phyloP scores from a whole-genome alignment of 768 basidiomycete genomes.

The Podaxis sp. region DNA sequence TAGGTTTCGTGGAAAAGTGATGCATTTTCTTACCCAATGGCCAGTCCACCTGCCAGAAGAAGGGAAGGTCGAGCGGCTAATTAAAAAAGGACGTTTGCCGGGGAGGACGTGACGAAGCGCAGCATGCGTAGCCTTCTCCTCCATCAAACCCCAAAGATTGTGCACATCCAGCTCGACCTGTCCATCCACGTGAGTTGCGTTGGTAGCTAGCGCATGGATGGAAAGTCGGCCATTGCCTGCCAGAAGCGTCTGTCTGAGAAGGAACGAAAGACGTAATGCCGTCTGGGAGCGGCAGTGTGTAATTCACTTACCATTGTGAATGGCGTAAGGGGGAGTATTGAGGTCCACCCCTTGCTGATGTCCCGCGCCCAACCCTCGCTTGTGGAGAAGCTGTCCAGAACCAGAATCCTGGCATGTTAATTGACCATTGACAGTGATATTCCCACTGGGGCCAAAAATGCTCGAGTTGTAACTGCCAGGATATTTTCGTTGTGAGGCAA shows the following conservation, averaged over 20 bases:
- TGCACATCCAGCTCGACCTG: constrained; percentile 63
- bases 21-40: constrained; percentile 50
- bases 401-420: constrained; percentile 38
- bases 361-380: constrained; percentile 48
- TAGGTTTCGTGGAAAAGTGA: constrained; percentile 12
- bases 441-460: constrained; percentile 64
- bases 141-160: constrained; percentile 70
- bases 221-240: constrained; percentile 51
- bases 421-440: constrained; percentile 66
- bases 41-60: constrained; percentile 68
- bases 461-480: constrained; percentile 53
- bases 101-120: constrained; percentile 51
- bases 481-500: constrained; percentile 5
- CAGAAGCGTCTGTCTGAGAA: not conserved
- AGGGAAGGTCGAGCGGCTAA: constrained; percentile 66
- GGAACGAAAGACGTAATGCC: not conserved
- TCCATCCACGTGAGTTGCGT: constrained; percentile 65
- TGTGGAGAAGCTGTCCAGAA: constrained; percentile 21
- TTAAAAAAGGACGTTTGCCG: constrained; percentile 65
- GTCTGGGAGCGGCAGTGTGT: not conserved
- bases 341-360: constrained; percentile 43
- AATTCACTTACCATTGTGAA: constrained; percentile 57
- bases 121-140: constrained; percentile 59
- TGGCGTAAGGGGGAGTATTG: constrained; percentile 60
- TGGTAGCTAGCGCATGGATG: constrained; percentile 56